Evolutionary conservation across 805 yeast species (phyloP), one percentile per base, ranked within the genome.

Genomic region (Zygoascus biomembranicola): DNA sequence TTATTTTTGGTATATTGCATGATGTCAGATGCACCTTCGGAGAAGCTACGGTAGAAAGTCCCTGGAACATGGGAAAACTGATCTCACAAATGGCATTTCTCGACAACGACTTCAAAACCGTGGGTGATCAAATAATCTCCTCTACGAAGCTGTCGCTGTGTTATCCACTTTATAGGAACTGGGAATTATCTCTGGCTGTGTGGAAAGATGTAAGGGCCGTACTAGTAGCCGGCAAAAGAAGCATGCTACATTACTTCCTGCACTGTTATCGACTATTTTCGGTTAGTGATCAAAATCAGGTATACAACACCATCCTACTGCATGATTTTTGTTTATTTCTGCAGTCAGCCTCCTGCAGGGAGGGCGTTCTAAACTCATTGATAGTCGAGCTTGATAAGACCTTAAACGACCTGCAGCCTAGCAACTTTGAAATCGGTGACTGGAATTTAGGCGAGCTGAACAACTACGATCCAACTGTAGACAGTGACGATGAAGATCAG

Each of bases 61-160:
- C 95, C 0, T 94, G 99, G 99, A 83, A 92, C 0, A 77, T 94
- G 4, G 99, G 99, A 1, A 90, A 85, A 60, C 61, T 94, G 20
- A 72, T 82, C 0, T 96, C 98, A 0, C 94, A 88, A 61, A 68
- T 92, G 41, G 66, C 90, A 8, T 81, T 76, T 59, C 69, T 94
- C 32, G 98, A 90, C 65, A 58, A 60, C n/a, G 44, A 53, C 32
- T 68, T 70, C 37, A 45, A 63, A 1, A 63, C 78, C 32, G 73
- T 92, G 39, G 73, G 71, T 49, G 79, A 82, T 0, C 63, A 83
- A 0, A 73, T 85, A 8, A 63, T 83, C 0, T 81, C 92, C 0
- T 76, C 85, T 61, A 71, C 84, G 0, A 73, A 95, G 62, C 74
- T 97, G 50, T 80, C 96, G 0, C 70, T 94, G 20, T 76, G 84